Evolutionary conservation across 1,284 basidiomycete species (phyloP), one percentile per base, ranked within the genome.

Genomic region (Fomitopsis palustris): DNA sequence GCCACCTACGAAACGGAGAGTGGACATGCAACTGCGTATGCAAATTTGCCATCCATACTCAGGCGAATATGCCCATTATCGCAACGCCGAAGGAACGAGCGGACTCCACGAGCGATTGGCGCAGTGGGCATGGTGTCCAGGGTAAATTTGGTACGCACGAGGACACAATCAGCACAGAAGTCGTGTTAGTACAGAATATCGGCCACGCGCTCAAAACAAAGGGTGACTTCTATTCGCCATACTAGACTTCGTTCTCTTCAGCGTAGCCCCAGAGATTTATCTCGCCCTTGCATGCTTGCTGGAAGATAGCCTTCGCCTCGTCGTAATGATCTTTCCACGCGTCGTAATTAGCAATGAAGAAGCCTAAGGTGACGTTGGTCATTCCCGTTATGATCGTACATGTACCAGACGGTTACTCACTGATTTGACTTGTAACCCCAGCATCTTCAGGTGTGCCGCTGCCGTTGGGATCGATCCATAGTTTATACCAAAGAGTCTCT

Each of bases 401-500:
- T 35, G 6, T 10, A 33, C 14, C 19, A 9, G 5, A 33, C 1
- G 33, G 29, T 33, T 35, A 19, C 45, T 29, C 25, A 49, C 49
- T 37, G 19, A 52, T 52, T 29, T 37, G 6, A 17, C 49, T 37
- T 8, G 49, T 37, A 8, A 52, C 31, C 17, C 49, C 49, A 17
- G 49, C 49, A n/a, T 52, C 49, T 5, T 52, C 49, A 3, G 49
- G 31, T 19, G 49, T 21, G 21, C 3, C 31, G 9, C 16, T 35
- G n/a, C 47, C 53, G 19, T 53, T 55, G 19, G 42, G 31, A 19
- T 37, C 35, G 27, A 51, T 42, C 41, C 54, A 56, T n/a, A 51
- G 51, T 23, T 60, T 55, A 33, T 53, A 56, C 54, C 54, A 55
- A 10, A 55, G 23, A 4, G 58, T 56, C 17, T 60, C 54, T 60